Conservation (phyloP, 768 basidiomycete species). For the Crassisporium funariophilum region DNA sequence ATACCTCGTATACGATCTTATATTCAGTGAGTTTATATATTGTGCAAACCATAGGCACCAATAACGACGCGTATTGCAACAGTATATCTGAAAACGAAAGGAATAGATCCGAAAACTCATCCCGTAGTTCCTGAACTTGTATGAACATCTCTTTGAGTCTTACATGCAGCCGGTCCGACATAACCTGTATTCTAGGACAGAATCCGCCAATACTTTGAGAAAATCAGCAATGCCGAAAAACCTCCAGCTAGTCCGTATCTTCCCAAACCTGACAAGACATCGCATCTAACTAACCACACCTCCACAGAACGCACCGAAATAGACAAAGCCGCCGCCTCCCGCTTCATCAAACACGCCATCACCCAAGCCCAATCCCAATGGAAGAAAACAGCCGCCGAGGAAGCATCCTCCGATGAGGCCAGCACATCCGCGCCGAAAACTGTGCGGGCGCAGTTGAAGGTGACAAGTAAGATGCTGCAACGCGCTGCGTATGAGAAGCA, state of each 20-base stretch:
- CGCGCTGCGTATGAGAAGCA: conserved; percentile 64
- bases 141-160: conserved; percentile 16
- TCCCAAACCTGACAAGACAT: not conserved
- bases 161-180: not conserved
- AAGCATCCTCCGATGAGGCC: too few relatives aligned
- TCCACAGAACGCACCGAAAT: conserved; percentile 46
- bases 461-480: conserved; percentile 76
- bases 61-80: not conserved
- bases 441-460: conserved; percentile 48
- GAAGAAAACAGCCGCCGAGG: conserved; percentile 35
- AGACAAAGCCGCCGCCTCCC: conserved; percentile 77
- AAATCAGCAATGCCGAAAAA: conserved; percentile 76
- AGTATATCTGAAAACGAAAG: conserved; percentile 84
- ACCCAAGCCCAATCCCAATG: conserved; percentile 57
- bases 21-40: conserved; percentile 66
- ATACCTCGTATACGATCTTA: conserved; percentile 82
- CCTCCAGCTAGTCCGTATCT: conserved; percentile 53
- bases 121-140: conserved; percentile 76
- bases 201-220: conserved; percentile 79
- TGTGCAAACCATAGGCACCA: not conserved
- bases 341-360: conserved; percentile 87
- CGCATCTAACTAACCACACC: not conserved
- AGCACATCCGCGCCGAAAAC: too few relatives aligned
- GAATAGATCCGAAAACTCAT: conserved; percentile 79
- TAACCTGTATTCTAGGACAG: conserved; percentile 54